These are phyloP conservation scores for Daldinia vernicosa DNA, from an alignment of 495 filamentous ascomycete species.

Conservation along the genomic window DNA sequence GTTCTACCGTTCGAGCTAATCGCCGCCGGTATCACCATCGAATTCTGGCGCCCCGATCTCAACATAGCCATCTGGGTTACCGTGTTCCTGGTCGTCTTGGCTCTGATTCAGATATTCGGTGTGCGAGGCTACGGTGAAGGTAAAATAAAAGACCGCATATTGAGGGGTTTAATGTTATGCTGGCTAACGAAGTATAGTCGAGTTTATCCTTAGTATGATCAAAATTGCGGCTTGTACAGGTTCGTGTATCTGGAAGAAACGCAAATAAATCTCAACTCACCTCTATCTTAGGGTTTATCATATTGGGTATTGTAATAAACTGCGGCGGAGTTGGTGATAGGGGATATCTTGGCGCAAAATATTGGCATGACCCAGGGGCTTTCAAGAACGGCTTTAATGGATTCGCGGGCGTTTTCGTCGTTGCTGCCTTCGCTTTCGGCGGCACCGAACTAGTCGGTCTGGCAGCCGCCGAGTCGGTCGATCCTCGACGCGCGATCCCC, in stretches of 20 bases:
- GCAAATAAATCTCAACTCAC: neutral
- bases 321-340: neutral
- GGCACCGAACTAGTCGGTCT: conserved; percentile 79
- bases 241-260: neutral
- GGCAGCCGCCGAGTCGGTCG: conserved; percentile 81
- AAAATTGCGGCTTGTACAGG: neutral
- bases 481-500: conserved; percentile 80
- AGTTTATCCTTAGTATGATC: neutral
- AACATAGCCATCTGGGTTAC: neutral
- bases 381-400: conserved; percentile 76
- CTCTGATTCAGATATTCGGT: neutral
- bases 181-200: neutral
- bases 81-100: neutral
- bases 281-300: neutral
- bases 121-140: neutral
- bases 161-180: no score
- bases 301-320: neutral
- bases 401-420: conserved; percentile 71
- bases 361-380: conserved; percentile 62
- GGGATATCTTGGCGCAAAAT: neutral
- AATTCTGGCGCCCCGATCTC: neutral
- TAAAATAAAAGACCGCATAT: neutral
- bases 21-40: neutral
- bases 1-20: neutral
- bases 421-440: conserved; percentile 72